Evolutionary conservation across 768 basidiomycete genomes (phyloP).

Genomic region (Lentinula aciculospora): DNA sequence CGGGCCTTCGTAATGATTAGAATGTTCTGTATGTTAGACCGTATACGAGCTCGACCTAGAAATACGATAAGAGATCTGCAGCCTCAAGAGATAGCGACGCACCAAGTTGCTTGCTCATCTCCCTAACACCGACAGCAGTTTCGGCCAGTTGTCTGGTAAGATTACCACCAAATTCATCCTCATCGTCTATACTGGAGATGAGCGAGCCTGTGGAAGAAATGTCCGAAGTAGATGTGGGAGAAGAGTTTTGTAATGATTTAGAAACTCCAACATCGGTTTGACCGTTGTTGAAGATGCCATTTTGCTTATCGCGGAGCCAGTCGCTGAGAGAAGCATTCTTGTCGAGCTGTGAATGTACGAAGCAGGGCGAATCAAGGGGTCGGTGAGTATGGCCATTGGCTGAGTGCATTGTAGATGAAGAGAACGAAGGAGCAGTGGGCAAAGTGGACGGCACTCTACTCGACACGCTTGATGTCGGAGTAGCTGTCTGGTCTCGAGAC

Average conservation of each 20-base stretch:
- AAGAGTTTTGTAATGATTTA: slow-evolving; percentile 35
- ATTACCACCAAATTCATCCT: slow-evolving; percentile 68
- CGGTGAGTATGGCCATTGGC: slow-evolving; percentile 21
- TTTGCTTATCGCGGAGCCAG: slow-evolving; percentile 53
- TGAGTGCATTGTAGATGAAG: slow-evolving; percentile 9
- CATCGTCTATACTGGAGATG: slow-evolving; percentile 40
- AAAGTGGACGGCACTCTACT: background rate
- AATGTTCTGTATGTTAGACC: slow-evolving; percentile 86
- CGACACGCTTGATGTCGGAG: slow-evolving; percentile 1
- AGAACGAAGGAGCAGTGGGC: background rate
- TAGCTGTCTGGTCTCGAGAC: background rate
- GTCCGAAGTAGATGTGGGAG: slow-evolving; percentile 15
- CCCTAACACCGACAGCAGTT: slow-evolving; percentile 93
- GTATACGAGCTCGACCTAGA: slow-evolving; percentile 86
- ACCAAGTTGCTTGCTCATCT: slow-evolving; percentile 99
- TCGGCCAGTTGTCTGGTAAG: slow-evolving; percentile 92
- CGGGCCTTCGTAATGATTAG: slow-evolving; percentile 97
- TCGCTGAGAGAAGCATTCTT: slow-evolving; percentile 73
- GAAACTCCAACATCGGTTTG: slow-evolving; percentile 41
- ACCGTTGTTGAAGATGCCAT: slow-evolving; percentile 23
- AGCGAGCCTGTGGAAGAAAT: slow-evolving; percentile 19
- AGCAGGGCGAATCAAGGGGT: slow-evolving; percentile 72
- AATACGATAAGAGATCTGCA: background rate
- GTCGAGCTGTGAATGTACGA: slow-evolving; percentile 90
- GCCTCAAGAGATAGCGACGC: slow-evolving; percentile 19